Evolutionary conservation across 768 basidiomycete species (phyloP).

Genomic region (Lactarius pseudohatsudake): DNA sequence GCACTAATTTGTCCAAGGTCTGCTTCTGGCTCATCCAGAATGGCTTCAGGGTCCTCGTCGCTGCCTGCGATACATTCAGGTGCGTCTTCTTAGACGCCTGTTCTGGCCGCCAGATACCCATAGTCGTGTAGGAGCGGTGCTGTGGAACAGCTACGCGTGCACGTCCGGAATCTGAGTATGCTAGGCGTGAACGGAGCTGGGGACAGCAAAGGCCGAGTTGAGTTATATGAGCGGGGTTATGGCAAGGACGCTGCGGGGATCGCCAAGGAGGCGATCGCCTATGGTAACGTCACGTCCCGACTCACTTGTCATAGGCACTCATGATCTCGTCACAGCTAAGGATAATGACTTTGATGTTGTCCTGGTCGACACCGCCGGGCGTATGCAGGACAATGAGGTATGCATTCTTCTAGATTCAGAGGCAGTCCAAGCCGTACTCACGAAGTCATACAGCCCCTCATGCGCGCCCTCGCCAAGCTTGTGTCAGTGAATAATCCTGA

Average conservation of each 20-base stretch:
- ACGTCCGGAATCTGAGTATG: slow-evolving; percentile 92
- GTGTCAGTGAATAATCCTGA: slow-evolving; percentile 93
- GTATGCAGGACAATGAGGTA: slow-evolving; percentile 99
- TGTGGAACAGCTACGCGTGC: slow-evolving; percentile 95
- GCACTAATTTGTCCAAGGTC: slow-evolving; percentile 96
- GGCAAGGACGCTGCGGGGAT: slow-evolving; percentile 99
- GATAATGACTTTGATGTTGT: slow-evolving; percentile 96
- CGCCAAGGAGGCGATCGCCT: slow-evolving; percentile 89
- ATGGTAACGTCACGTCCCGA: slow-evolving; percentile 54
- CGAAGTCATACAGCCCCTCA: slow-evolving; percentile 65
- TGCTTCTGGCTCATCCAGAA: slow-evolving; percentile 99
- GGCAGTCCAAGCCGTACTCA: slow-evolving; percentile 13
- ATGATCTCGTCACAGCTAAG: slow-evolving; percentile 51
- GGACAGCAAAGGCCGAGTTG: slow-evolving; percentile 74
- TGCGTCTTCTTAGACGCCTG: slow-evolving; percentile 32
- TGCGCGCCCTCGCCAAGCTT: slow-evolving; percentile 98
- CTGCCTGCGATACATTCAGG: slow-evolving; percentile 98
- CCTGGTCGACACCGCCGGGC: slow-evolving; percentile 94
- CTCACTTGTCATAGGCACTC: not conserved
- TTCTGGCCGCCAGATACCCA: not conserved
- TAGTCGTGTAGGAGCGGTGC: slow-evolving; percentile 72
- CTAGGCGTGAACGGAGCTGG: slow-evolving; percentile 67
- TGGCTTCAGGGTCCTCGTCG: slow-evolving; percentile 87
- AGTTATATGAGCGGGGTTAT: slow-evolving; percentile 94
- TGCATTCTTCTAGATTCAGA: slow-evolving; percentile 28